These are phyloP conservation scores for Copromyces sp. DNA, from an alignment of 495 filamentous ascomycete species.

Conservation along the genomic window DNA sequence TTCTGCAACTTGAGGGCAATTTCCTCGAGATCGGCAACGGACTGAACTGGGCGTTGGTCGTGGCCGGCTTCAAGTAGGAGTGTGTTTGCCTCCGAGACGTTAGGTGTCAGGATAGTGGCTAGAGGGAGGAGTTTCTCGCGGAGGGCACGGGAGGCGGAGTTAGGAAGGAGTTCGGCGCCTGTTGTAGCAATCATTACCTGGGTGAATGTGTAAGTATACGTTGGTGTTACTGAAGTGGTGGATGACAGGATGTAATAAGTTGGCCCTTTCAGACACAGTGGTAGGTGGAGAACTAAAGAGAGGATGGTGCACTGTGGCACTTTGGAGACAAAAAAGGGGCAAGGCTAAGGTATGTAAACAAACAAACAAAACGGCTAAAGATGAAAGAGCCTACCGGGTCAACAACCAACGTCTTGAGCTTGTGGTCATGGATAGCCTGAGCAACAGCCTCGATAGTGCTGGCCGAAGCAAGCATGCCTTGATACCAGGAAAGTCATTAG, in stretches of 20 bases:
- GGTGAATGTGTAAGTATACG: constrained; percentile 4
- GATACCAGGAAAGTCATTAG: background rate
- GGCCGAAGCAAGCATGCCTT: constrained; percentile 84
- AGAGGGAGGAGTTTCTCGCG: constrained; percentile 59
- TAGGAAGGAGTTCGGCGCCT: constrained; percentile 64
- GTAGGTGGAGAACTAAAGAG: background rate
- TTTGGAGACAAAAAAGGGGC: background rate
- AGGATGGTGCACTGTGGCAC: background rate
- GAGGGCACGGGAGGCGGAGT: constrained; percentile 54
- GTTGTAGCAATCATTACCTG: constrained; percentile 92
- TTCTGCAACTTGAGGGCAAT: constrained; percentile 56
- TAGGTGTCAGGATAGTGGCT: constrained; percentile 78
- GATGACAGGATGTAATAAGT: background rate
- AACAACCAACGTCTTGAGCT: constrained; percentile 56
- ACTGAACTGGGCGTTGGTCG: constrained; percentile 38
- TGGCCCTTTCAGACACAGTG: background rate
- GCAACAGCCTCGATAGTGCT: constrained; percentile 68
- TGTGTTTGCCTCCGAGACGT: constrained; percentile 77
- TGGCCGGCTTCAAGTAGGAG: constrained; percentile 52
- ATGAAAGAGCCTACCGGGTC: constrained; percentile 56
- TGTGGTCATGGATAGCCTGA: constrained; percentile 49
- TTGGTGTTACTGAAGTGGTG: background rate
- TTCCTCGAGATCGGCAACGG: constrained; percentile 49
- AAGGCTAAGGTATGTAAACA: background rate
- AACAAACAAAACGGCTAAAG: background rate